Evolutionary conservation across 208 protist genomes (phyloP).

Genomic region (Lotmaria passim): DNA sequence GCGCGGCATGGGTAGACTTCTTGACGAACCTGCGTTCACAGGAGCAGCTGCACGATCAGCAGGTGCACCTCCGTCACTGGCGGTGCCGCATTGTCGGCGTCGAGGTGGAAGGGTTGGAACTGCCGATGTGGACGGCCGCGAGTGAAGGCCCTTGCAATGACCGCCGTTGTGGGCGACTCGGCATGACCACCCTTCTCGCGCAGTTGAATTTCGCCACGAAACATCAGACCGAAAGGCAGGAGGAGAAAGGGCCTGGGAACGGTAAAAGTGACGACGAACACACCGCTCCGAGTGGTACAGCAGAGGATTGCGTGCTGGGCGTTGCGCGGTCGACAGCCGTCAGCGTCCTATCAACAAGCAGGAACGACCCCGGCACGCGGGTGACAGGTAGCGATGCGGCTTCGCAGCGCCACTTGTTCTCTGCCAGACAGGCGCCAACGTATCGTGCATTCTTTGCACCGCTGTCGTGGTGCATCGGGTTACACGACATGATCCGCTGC

Average conservation of each 20-base stretch:
- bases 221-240: background rate
- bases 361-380: too few relatives aligned
- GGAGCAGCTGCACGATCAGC: background rate
- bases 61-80: slow-evolving; percentile 31
- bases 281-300: background rate
- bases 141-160: background rate
- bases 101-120: slow-evolving; percentile 23
- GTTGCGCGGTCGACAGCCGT: background rate
- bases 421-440: background rate
- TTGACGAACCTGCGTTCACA: slow-evolving; percentile 3
- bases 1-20: slow-evolving; percentile 30
- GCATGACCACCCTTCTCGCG: slow-evolving; percentile 2
- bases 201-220: slow-evolving; percentile 8
- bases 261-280: too few relatives aligned
- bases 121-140: slow-evolving; percentile 22
- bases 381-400: too few relatives aligned
- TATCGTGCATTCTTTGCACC: background rate
- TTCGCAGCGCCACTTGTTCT: too few relatives aligned
- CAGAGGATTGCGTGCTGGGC: background rate
- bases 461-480: slow-evolving; percentile 6
- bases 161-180: background rate
- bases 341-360: background rate
- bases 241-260: background rate
- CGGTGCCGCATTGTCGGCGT: slow-evolving; percentile 20
- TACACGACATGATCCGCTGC: slow-evolving; percentile 8